phyloP scores from a whole-genome alignment of 2,329 filamentous ascomycete species.

The Xylaria sp. region DNA sequence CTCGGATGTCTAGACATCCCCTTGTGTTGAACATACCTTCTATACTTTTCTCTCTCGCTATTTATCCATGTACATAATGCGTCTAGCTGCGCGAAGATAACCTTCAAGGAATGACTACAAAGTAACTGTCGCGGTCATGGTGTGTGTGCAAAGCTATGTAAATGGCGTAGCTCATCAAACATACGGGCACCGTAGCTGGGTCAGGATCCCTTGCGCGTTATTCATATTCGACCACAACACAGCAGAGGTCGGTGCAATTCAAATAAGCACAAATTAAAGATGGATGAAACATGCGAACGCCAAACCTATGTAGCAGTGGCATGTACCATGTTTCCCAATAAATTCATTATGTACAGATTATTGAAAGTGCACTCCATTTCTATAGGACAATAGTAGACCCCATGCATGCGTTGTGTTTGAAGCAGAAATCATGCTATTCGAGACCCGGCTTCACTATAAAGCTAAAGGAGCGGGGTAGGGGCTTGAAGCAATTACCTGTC shows the following conservation, averaged over 20 bases:
- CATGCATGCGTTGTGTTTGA: slow-evolving; percentile 9
- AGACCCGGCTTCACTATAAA: neutral
- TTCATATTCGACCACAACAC: neutral
- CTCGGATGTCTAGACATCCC: neutral
- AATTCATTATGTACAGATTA: slow-evolving; percentile 32
- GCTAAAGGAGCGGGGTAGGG: neutral
- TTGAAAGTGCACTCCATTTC: slow-evolving; percentile 15
- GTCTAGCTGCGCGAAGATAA: neutral
- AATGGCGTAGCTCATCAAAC: neutral
- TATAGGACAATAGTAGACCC: slow-evolving; percentile 10
- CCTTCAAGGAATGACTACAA: neutral
- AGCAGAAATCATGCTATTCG: neutral
- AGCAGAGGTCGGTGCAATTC: neutral
- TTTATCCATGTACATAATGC: neutral
- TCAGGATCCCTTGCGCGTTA: too few species aligned
- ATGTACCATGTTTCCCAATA: slow-evolving; percentile 8
- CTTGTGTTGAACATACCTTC: neutral
- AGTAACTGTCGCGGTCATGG: neutral
- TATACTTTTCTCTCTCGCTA: neutral
- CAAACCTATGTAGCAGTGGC: neutral
- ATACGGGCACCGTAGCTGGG: too few species aligned
- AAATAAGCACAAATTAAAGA: neutral
- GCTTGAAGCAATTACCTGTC: neutral
- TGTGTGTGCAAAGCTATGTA: too few species aligned
- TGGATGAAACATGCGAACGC: slow-evolving; percentile 7